Percentiles rank a stretch among this genome's conserved stretches.
Evolutionary conservation across 208 protist species (phyloP).

Genomic region (Leishmania turanica): DNA sequence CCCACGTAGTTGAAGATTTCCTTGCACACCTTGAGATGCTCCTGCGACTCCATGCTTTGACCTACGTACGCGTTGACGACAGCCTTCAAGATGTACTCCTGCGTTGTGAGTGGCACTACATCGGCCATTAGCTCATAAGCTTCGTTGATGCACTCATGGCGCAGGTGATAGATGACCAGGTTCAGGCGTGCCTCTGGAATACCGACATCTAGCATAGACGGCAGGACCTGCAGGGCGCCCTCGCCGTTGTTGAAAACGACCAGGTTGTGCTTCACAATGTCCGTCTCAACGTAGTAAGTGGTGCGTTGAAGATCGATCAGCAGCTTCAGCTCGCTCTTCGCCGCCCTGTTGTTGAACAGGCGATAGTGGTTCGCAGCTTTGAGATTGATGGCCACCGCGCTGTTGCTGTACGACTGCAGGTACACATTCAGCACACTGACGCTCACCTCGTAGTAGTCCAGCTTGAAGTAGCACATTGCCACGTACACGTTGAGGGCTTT

Average conservation of each 20-base stretch:
- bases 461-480: conserved; percentile 98
- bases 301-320: conserved; percentile 89
- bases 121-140: conserved; percentile 96
- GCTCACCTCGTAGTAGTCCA: conserved; percentile 97
- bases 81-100: conserved; percentile 97
- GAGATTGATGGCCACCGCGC: conserved; percentile 95
- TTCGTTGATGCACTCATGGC: conserved; percentile 94
- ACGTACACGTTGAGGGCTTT: conserved; percentile 96
- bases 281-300: conserved; percentile 91
- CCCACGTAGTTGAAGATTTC: conserved; percentile 98
- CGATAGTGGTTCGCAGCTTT: conserved; percentile 97
- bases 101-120: conserved; percentile 90
- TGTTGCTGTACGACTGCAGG: conserved; percentile 91
- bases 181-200: conserved; percentile 97
- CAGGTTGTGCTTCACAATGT: conserved; percentile 97
- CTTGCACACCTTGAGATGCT: conserved; percentile 93
- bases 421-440: conserved; percentile 93
- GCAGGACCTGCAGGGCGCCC: conserved; percentile 95
- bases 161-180: conserved; percentile 96
- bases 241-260: conserved; percentile 97
- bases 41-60: conserved; percentile 89
- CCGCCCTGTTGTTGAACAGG: conserved; percentile 94
- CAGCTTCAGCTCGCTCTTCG: conserved; percentile 92
- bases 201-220: conserved; percentile 89
- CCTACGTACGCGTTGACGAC: conserved; percentile 94